Base-by-base conservation (phyloP, 805 yeast species). In the Metschnikowia henanensis region DNA sequence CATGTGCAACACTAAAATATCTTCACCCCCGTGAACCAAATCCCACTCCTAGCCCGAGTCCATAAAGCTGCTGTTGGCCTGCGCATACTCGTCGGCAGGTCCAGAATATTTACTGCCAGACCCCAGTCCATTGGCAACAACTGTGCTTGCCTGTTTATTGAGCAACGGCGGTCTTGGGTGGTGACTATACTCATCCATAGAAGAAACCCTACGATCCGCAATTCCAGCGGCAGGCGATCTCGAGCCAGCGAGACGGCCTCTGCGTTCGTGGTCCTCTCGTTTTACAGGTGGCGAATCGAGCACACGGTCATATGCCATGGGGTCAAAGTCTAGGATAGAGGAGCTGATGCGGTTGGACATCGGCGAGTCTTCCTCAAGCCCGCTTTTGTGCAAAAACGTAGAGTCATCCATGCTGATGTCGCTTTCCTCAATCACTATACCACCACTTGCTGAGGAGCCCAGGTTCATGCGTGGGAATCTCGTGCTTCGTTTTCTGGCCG, bases 91-190 rank as follows among this genome's bases (percentile, higher is more conserved):
- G 2, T 32, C 43, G 10, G 25, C 19, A 0, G 25, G 1, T 17
- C 17, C 19, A 12, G 13, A 10, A 15, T 7, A 15, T n/a, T 36
- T 21, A 6, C 29, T n/a, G 16, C 3, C 17, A 8, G 30, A 28
- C 8, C 13, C 30, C 2, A 15, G 15, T n/a, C 29, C 43, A 22
- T 21, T 28, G 9, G 44, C 30, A 3, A 60, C 43, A 18, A 54
- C 59, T 5, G 59, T 52, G 48, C 66, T 59, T 21, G 72, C 72
- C 36, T 53, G 59, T 43, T 63, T 68, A 47, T 70, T 70, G 20
- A 70, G 58, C 28, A 70, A 53, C 3, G 70, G 67, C 8, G 52
- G 45, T 39, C 54, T 60, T 21, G 57, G 29, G 6, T n/a, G 37
- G n/a, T 12, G 8, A 4, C 12, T 12, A 13, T 5, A 7, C 17